Evolutionary conservation across 108 stramenopile species (phyloP).

Genomic region (Fragilariopsis cylindrus): DNA sequence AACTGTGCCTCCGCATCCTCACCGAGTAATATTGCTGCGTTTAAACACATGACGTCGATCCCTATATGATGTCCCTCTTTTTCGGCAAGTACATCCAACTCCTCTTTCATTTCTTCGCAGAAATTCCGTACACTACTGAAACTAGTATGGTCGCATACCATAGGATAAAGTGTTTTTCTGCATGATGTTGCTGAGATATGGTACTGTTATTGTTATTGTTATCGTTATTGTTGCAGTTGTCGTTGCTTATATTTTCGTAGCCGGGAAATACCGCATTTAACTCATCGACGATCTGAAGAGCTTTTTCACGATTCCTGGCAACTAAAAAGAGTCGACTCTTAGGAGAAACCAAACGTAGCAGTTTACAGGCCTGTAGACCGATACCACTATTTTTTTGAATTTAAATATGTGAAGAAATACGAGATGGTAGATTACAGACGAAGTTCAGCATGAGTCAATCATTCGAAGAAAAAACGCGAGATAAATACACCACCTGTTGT

Average conservation of each 20-base stretch:
- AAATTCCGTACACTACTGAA: slow-evolving; percentile 30
- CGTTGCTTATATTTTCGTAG: not conserved
- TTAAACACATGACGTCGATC: slow-evolving; percentile 63
- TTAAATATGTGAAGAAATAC: not conserved
- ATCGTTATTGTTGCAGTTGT: not conserved
- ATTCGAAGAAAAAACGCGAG: no score
- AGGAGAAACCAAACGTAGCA: slow-evolving; percentile 31
- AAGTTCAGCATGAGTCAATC: not conserved
- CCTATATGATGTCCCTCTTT: slow-evolving; percentile 11
- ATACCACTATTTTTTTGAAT: slow-evolving; percentile 30
- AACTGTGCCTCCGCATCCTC: slow-evolving; percentile 23
- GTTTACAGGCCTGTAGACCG: slow-evolving; percentile 40
- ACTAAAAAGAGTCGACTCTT: slow-evolving; percentile 35
- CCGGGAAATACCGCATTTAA: not conserved
- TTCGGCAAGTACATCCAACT: slow-evolving; percentile 18
- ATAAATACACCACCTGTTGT: not conserved
- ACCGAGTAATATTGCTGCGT: slow-evolving; percentile 51
- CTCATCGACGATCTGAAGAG: slow-evolving; percentile 4
- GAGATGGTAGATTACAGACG: not conserved
- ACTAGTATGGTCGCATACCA: slow-evolving; percentile 45
- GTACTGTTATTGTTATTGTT: not conserved
- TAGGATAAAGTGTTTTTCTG: slow-evolving; percentile 24
- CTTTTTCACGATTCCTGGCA: slow-evolving; percentile 35
- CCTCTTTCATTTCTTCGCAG: slow-evolving; percentile 12
- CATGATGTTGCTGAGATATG: not conserved